A percentile compares a stretch with the other conserved stretches of the same genome.
These are phyloP conservation scores for Alternaria dauci DNA, from an alignment of 2,329 filamentous ascomycete genomes.

Conservation along the genomic window DNA sequence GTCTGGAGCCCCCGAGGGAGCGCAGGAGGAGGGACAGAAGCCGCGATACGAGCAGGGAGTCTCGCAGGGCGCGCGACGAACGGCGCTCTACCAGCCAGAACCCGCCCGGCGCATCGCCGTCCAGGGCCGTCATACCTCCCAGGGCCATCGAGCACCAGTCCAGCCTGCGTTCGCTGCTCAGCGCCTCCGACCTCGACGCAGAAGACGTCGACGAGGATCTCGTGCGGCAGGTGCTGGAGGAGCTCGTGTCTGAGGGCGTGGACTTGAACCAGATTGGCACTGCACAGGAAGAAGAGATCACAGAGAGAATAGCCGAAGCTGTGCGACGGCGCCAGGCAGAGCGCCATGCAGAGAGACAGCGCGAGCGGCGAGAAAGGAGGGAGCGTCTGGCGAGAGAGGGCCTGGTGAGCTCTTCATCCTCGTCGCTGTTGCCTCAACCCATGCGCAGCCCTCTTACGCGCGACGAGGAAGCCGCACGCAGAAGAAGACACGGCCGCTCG, in stretches of 20 bases:
- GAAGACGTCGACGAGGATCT: constrained; percentile 87
- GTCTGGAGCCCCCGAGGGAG: constrained; percentile 46
- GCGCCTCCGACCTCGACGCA: constrained; percentile 77
- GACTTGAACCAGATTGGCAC: constrained; percentile 88
- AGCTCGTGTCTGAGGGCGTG: constrained; percentile 85
- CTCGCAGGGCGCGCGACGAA: constrained; percentile 35
- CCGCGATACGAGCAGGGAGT: constrained; percentile 49
- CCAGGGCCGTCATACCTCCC: constrained; percentile 36
- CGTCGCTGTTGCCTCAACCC: constrained; percentile 34
- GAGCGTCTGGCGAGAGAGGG: constrained; percentile 53
- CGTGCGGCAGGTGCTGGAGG: constrained; percentile 84
- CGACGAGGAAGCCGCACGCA: constrained; percentile 42
- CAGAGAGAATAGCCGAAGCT: constrained; percentile 87
- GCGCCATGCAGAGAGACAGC: constrained; percentile 65
- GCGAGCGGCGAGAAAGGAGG: constrained; percentile 49
- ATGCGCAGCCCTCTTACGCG: constrained; percentile 38
- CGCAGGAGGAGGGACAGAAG: constrained; percentile 48
- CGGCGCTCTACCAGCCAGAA: constrained; percentile 40
- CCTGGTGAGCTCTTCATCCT: constrained; percentile 30
- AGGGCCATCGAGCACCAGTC: constrained; percentile 87
- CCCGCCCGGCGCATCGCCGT: constrained; percentile 28
- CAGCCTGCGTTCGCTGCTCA: constrained; percentile 84
- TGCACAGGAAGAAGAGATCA: constrained; percentile 86
- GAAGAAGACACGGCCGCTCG: constrained; percentile 46
- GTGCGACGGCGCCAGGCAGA: constrained; percentile 79